phyloP scores from a whole-genome alignment of 1,139 yeast genomes.

The Geotrichum candidum region DNA sequence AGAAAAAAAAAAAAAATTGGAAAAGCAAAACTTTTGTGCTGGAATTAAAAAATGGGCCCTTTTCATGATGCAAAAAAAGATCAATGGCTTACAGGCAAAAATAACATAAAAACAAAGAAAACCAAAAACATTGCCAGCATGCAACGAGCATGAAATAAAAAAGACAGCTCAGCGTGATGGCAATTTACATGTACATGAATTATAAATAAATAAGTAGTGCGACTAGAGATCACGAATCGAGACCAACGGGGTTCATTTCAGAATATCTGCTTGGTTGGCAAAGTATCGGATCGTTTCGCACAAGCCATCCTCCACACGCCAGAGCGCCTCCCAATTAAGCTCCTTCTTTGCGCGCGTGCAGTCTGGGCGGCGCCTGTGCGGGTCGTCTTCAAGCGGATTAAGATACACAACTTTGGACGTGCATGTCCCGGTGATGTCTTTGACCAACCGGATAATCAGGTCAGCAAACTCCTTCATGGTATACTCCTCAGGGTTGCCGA shows the following conservation, averaged over 20 bases:
- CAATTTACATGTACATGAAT: not conserved
- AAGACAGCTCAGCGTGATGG: not conserved
- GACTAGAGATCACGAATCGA: no score
- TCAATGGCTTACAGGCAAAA: no score
- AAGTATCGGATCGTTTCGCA: conserved; percentile 26
- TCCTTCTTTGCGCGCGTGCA: conserved; percentile 23
- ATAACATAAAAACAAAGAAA: conserved; percentile 18
- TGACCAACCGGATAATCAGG: conserved; percentile 23
- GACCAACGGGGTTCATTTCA: not conserved
- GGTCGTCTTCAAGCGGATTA: conserved; percentile 26
- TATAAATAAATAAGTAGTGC: no score
- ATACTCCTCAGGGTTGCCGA: conserved; percentile 28
- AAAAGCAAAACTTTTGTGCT: conserved; percentile 16
- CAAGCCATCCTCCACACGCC: conserved; percentile 25
- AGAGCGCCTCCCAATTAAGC: conserved; percentile 26
- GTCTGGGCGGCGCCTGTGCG: conserved; percentile 26
- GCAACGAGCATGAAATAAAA: not conserved
- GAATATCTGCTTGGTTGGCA: conserved; percentile 17
- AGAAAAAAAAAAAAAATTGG: not conserved
- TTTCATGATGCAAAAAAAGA: no score
- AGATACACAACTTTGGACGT: conserved; percentile 20
- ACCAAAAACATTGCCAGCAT: not conserved
- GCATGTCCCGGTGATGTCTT: conserved; percentile 21
- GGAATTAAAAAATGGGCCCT: no score
- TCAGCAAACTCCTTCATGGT: conserved; percentile 25